Conservation (phyloP, 768 basidiomycete genomes). For the Leccinellum luteum region DNA sequence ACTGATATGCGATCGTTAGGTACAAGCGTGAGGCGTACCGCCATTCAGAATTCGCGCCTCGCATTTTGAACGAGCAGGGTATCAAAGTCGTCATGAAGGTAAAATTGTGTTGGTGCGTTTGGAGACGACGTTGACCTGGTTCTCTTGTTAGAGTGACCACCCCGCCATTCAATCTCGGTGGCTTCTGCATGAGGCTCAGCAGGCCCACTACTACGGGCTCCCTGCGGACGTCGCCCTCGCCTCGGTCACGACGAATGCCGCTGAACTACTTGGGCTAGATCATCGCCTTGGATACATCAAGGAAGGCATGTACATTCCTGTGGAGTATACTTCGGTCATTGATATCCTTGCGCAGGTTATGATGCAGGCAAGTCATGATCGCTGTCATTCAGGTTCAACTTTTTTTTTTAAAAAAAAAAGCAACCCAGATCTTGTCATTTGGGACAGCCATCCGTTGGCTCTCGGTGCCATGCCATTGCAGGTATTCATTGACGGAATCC, state of each 20-base stretch:
- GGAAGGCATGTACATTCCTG: constrained; percentile 39
- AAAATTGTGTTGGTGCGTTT: neutral
- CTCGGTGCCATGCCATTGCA: constrained; percentile 80
- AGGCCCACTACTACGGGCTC: constrained; percentile 79
- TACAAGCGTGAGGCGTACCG: constrained; percentile 59
- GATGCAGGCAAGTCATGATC: constrained; percentile 49
- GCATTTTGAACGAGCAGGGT: constrained; percentile 49
- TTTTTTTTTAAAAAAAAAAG: neutral
- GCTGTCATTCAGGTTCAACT: neutral
- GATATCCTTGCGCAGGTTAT: constrained; percentile 43
- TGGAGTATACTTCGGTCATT: neutral
- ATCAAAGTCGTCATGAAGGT: constrained; percentile 55
- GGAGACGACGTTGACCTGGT: neutral
- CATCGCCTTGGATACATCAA: constrained; percentile 80
- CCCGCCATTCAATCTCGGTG: constrained; percentile 66
- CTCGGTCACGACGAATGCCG: constrained; percentile 72
- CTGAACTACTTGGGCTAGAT: constrained; percentile 68
- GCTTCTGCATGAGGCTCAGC: constrained; percentile 81
- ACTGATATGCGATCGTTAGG: constrained; percentile 22
- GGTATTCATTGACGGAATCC: constrained; percentile 82
- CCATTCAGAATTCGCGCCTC: constrained; percentile 56
- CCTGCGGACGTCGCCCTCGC: constrained; percentile 66
- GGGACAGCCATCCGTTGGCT: constrained; percentile 76
- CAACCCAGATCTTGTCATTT: constrained; percentile 49
- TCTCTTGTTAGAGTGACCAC: constrained; percentile 57